Percentiles rank a stretch among this genome's conserved stretches.
phyloP scores from a whole-genome alignment of 768 basidiomycete genomes.

The Lepiota brunneoincarnata region DNA sequence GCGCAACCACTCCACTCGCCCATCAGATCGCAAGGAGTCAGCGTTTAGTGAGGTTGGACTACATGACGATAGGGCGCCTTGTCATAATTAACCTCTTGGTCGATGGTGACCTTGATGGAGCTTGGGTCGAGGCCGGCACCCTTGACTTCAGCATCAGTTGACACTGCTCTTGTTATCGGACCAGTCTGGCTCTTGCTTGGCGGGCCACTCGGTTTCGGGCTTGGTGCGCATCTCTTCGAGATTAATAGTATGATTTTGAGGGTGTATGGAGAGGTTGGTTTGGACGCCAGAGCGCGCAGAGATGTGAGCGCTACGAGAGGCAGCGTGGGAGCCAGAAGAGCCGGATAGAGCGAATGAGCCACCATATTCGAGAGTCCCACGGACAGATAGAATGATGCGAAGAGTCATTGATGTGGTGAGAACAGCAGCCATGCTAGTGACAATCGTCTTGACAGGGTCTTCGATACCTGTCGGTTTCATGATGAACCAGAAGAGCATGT shows the following conservation, averaged over 20 bases:
- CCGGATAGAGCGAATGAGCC: constrained; percentile 66
- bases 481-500: constrained; percentile 87
- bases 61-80: constrained; percentile 6
- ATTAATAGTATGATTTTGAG: constrained; percentile 43
- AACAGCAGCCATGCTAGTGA: constrained; percentile 79
- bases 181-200: constrained; percentile 23
- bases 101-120: constrained; percentile 42
- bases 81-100: constrained; percentile 39
- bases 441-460: constrained; percentile 80
- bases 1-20: too few species aligned
- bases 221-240: constrained; percentile 52
- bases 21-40: too few species aligned
- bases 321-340: constrained; percentile 32
- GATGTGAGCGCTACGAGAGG: constrained; percentile 50
- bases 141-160: constrained; percentile 19
- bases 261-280: constrained; percentile 34
- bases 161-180: constrained; percentile 40
- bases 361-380: constrained; percentile 70
- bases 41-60: not conserved
- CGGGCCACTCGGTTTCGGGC: constrained; percentile 44
- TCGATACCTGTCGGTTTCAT: constrained; percentile 55
- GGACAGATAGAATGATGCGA: constrained; percentile 80
- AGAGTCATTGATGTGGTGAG: constrained; percentile 87
- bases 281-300: constrained; percentile 40
- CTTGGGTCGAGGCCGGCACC: constrained; percentile 7